Percentiles rank a stretch among this genome's conserved stretches.
These are phyloP conservation scores for Papiliotrema terrestris DNA, from an alignment of 1,284 basidiomycete species.

Conservation along the genomic window DNA sequence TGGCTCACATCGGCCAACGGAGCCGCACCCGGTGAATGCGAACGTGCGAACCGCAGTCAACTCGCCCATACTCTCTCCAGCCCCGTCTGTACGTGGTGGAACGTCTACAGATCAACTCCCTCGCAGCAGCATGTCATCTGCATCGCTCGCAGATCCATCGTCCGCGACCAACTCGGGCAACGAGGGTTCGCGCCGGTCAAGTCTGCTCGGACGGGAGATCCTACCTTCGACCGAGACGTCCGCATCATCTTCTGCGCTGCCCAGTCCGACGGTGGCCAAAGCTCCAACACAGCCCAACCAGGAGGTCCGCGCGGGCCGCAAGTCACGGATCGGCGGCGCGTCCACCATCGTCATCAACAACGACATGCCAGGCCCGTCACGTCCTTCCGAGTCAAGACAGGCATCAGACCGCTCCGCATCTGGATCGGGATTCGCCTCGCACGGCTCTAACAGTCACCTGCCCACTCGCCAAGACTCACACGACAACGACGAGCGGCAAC, in stretches of 20 bases:
- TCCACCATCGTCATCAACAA: conserved; percentile 32
- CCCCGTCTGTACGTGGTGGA: conserved; percentile 15
- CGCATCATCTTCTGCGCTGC: neutral
- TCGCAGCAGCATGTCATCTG: neutral
- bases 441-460: too few species aligned
- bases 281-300: conserved; percentile 7
- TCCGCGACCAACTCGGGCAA: neutral
- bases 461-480: neutral
- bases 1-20: conserved; percentile 10
- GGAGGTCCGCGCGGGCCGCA: conserved; percentile 16
- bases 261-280: neutral
- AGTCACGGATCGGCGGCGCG: conserved; percentile 16
- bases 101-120: conserved; percentile 3
- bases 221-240: neutral
- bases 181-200: conserved; percentile 5
- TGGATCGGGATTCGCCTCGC: neutral
- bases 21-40: conserved; percentile 17
- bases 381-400: neutral
- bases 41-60: conserved; percentile 25
- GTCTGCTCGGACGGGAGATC: neutral
- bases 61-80: conserved; percentile 22
- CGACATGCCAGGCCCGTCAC: conserved; percentile 2
- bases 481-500: neutral
- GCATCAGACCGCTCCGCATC: neutral
- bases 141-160: neutral